Evolutionary conservation across 129 eudicot species (phyloP).

Genomic region (Arctium lappa): DNA sequence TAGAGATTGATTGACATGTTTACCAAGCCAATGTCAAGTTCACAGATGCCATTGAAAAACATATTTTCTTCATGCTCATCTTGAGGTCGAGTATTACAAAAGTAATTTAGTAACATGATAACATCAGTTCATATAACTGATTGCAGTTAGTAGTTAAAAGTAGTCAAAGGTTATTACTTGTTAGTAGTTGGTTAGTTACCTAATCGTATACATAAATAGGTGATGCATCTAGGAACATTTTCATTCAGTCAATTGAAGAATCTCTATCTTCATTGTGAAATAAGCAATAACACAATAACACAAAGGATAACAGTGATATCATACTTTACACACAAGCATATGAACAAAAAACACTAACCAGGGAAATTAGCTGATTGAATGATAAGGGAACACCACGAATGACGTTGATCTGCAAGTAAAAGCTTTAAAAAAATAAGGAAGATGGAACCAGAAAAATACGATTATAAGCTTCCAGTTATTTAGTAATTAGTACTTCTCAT

Average conservation of each 20-base stretch:
- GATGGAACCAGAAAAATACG: background rate
- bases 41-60: background rate
- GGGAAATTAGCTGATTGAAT: background rate
- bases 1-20: background rate
- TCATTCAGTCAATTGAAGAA: background rate
- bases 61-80: background rate
- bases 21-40: background rate
- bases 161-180: no score
- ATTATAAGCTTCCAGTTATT: background rate
- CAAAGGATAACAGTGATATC: background rate
- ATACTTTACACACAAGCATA: background rate
- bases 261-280: background rate
- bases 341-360: background rate
- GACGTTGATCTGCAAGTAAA: slow-evolving; percentile 1
- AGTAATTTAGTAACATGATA: no score
- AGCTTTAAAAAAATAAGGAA: background rate
- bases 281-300: background rate
- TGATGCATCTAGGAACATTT: no score
- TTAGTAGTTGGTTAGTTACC: no score
- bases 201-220: no score
- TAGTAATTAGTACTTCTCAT: background rate
- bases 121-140: no score
- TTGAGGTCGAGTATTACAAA: no score
- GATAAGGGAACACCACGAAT: background rate
- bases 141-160: no score